A percentile compares a stretch with the other conserved stretches of the same genome.
phyloP scores from a whole-genome alignment of 2,329 filamentous ascomycete species.

The Eutypella sp. region DNA sequence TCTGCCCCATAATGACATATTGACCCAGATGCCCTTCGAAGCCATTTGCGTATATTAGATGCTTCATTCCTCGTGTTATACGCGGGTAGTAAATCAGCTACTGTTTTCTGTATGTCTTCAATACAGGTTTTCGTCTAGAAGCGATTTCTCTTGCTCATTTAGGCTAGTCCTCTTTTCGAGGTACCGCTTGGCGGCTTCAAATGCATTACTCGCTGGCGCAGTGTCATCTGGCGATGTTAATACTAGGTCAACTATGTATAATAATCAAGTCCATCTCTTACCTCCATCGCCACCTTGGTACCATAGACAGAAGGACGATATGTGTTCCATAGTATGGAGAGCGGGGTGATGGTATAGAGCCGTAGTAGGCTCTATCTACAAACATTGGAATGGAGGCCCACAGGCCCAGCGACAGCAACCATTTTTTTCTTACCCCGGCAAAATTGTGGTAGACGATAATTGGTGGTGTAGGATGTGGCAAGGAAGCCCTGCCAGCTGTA shows the following conservation, averaged over 20 bases:
- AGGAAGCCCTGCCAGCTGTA: too few relatives aligned
- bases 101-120: neutral
- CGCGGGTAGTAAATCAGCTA: neutral
- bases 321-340: neutral
- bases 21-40: neutral
- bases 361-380: neutral
- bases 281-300: neutral
- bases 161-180: neutral
- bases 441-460: too few relatives aligned
- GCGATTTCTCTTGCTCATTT: neutral
- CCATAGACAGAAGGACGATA: neutral
- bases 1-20: slow-evolving; percentile 2
- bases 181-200: neutral
- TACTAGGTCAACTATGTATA: neutral
- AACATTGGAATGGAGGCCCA: neutral
- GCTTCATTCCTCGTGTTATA: neutral
- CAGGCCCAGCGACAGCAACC: too few relatives aligned
- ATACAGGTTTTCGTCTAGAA: neutral
- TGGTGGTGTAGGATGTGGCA: too few relatives aligned
- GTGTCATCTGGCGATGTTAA: neutral
- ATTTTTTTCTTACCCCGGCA: too few relatives aligned
- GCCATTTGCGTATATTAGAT: neutral
- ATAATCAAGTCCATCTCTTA: neutral
- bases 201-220: neutral
- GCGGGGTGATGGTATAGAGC: neutral